Evolutionary conservation across 176 grass and related monocot species (phyloP).

Genomic region (Tillandsia fasciculata): DNA sequence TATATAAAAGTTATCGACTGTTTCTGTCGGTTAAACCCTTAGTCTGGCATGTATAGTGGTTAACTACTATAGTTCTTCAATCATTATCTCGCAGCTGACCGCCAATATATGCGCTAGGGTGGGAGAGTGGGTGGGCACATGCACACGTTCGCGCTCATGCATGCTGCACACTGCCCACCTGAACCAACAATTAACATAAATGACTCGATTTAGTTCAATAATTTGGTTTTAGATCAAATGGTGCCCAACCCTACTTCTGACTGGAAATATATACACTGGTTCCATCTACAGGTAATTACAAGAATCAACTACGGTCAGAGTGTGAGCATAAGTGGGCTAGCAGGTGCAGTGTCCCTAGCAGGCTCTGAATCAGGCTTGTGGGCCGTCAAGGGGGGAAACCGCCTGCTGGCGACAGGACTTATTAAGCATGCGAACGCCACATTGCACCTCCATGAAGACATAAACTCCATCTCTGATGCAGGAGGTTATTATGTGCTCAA

Average conservation of each 20-base stretch:
- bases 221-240: too few species aligned
- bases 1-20: too few species aligned
- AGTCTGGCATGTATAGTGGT: too few species aligned
- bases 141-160: too few species aligned
- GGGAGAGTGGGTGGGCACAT: too few species aligned
- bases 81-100: too few species aligned
- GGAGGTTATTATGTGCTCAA: constrained; percentile 65
- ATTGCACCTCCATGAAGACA: constrained; percentile 70
- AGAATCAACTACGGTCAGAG: constrained; percentile 95
- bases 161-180: too few species aligned
- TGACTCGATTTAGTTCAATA: not conserved
- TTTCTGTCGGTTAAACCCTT: too few species aligned
- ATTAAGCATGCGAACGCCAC: constrained; percentile 54
- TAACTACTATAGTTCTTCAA: too few species aligned
- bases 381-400: constrained; percentile 77
- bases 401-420: constrained; percentile 60
- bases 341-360: constrained; percentile 73
- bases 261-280: too few species aligned
- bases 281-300: constrained; percentile 61
- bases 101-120: too few species aligned
- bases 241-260: too few species aligned
- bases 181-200: not conserved
- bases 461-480: constrained; percentile 48
- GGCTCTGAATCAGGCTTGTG: constrained; percentile 74
- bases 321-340: constrained; percentile 60